Evolutionary conservation across 768 basidiomycete genomes (phyloP), one percentile per base, ranked within the genome.

Genomic region (Podaxis rugospora): DNA sequence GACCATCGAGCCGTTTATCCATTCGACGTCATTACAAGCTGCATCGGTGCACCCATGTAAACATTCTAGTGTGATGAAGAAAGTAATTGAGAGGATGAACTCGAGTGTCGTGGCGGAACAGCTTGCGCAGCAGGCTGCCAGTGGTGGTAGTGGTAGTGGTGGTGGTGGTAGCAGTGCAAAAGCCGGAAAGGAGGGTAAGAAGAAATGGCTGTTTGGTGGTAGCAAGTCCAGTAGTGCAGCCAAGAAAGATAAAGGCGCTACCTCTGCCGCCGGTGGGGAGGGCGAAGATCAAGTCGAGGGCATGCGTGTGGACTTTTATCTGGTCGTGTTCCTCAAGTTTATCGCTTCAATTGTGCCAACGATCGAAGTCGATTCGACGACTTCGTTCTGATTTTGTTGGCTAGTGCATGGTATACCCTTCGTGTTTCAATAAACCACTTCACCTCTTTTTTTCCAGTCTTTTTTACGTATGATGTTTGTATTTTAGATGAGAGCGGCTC

Each of bases 31-130:
- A 10, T 81, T 95, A 50, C 89, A 93, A 70, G 87, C 89, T 1
- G 97, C 95, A 0, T 94, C 91, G 0, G 96, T 99, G 10, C 96
- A 99, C 72, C 96, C 96, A 1, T 99, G 96, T 84, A 98, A 97
- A 71, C 96, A 99, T 73, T 92, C 95, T 1, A 93, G 89, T 72
- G 97, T 99, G 61, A 99, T 99, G 97, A 98, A 97, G 84, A 98
- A 98, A 73, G 93, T 98, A 63, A 98, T 98, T 70, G 96, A 98
- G 73, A 85, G 96, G 60, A 98, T 98, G 95, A 97, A 98, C 75
- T 85, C 84, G 65, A 87, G 87, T 63, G 89, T 94, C 27, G 82
- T 90, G 57, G 92, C 88, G 62, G 88, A 92, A 70, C 92, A 94
- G 72, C 82, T 92, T 18, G 86, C 87, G 28, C 62, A 62, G 11